Evolutionary conservation across 495 filamentous ascomycete species (phyloP).

Genomic region (Penicillium robsamsonii): DNA sequence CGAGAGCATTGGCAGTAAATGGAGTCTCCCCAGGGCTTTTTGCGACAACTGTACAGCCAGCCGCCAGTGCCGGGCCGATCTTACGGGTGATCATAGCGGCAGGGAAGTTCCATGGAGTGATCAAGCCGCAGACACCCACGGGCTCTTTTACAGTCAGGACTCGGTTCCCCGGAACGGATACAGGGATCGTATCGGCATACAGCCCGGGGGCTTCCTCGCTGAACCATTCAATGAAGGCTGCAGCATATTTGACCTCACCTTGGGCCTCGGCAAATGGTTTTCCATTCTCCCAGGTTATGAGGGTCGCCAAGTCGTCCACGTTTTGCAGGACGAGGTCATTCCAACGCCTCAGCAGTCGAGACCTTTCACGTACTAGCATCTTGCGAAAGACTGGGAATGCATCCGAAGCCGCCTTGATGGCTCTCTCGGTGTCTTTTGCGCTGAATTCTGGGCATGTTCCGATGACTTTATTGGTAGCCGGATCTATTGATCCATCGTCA

Average conservation of each 20-base stretch:
- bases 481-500: neutral
- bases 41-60: constrained; percentile 50
- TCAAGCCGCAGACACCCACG: constrained; percentile 31
- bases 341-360: neutral
- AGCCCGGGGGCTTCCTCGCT: constrained; percentile 67
- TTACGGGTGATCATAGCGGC: no score
- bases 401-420: neutral
- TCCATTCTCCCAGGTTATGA: constrained; percentile 56
- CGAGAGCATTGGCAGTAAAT: constrained; percentile 46
- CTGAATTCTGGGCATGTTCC: constrained; percentile 7
- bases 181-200: constrained; percentile 70
- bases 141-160: constrained; percentile 30
- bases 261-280: constrained; percentile 72
- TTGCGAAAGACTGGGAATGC: neutral
- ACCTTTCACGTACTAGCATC: neutral
- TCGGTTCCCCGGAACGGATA: constrained; percentile 43
- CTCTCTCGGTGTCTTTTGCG: constrained; percentile 4
- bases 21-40: constrained; percentile 53
- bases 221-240: constrained; percentile 80
- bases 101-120: constrained; percentile 73
- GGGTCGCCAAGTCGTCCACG: neutral
- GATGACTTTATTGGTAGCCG: constrained; percentile 2
- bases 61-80: constrained; percentile 58
- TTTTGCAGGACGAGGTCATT: neutral
- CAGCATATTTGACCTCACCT: constrained; percentile 70